A percentile compares a stretch with the other conserved stretches of the same genome.
phyloP scores from a whole-genome alignment of 2,329 filamentous ascomycete species.

The Fusarium burgessii region DNA sequence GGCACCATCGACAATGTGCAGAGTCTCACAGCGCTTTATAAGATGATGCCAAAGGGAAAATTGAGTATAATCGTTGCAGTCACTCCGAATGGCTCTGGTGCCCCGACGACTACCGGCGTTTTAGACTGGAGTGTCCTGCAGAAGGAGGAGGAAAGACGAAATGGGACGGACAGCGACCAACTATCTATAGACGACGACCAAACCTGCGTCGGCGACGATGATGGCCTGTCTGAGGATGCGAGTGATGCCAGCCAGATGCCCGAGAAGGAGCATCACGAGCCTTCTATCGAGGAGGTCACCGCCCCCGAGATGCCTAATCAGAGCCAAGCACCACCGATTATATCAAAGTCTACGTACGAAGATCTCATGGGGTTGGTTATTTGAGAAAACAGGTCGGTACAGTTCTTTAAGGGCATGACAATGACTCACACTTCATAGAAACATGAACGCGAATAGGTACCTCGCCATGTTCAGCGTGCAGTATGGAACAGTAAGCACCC shows the following conservation, averaged over 20 bases:
- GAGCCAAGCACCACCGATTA: too few relatives aligned
- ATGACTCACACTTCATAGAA: neutral
- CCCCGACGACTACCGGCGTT: accelerated
- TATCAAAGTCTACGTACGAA: neutral
- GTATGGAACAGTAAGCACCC: neutral
- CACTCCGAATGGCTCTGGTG: neutral
- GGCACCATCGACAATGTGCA: accelerated
- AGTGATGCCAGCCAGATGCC: too few relatives aligned
- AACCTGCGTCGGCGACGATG: too few relatives aligned
- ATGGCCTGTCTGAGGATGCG: too few relatives aligned
- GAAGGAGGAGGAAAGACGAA: neutral
- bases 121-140: neutral
- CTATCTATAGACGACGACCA: too few relatives aligned
- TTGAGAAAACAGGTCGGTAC: accelerated
- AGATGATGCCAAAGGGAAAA: accelerated
- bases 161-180: neutral
- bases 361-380: neutral
- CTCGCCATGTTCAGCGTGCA: accelerated
- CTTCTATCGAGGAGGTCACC: too few relatives aligned
- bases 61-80: neutral
- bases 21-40: accelerated
- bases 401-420: neutral
- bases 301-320: neutral
- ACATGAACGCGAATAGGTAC: neutral
- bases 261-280: too few relatives aligned